Evolutionary conservation across 1,284 basidiomycete genomes (phyloP).

Genomic region (Sporisorium scitamineum): DNA sequence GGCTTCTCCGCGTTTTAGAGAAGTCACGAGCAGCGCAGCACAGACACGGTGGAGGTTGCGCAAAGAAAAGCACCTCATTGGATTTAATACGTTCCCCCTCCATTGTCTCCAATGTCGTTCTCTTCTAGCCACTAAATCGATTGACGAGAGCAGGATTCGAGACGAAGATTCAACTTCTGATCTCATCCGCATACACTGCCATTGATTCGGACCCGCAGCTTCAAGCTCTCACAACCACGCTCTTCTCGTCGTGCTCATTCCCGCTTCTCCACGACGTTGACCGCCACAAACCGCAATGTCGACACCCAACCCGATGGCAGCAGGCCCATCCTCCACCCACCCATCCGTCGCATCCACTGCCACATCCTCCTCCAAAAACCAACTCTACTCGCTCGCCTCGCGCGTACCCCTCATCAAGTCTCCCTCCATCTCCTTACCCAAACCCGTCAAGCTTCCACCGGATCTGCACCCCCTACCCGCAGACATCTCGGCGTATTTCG

Average conservation of each 20-base stretch:
- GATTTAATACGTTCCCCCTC: too few relatives aligned
- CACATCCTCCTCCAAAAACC: conserved; percentile 6
- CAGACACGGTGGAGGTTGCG: too few relatives aligned
- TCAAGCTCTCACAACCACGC: background rate
- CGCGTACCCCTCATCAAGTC: conserved; percentile 59
- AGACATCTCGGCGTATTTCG: conserved; percentile 59
- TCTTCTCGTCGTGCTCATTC: background rate
- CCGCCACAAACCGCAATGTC: conserved; percentile 6
- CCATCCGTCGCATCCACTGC: background rate
- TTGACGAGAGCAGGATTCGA: too few relatives aligned
- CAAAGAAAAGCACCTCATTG: too few relatives aligned
- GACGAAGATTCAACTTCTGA: background rate
- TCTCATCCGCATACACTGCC: background rate
- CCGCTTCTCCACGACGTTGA: background rate
- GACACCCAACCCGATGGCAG: background rate
- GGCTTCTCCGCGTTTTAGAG: background rate
- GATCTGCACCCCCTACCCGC: conserved; percentile 59
- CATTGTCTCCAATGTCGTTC: too few relatives aligned
- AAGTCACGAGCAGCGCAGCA: too few relatives aligned
- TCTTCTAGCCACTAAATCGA: too few relatives aligned
- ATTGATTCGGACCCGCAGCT: background rate
- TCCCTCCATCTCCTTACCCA: conserved; percentile 42
- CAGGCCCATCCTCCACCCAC: background rate
- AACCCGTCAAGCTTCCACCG: conserved; percentile 29
- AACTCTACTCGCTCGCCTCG: conserved; percentile 52